Conservation (phyloP, 2,329 filamentous ascomycete species). For the Coleophoma crateriformis region DNA sequence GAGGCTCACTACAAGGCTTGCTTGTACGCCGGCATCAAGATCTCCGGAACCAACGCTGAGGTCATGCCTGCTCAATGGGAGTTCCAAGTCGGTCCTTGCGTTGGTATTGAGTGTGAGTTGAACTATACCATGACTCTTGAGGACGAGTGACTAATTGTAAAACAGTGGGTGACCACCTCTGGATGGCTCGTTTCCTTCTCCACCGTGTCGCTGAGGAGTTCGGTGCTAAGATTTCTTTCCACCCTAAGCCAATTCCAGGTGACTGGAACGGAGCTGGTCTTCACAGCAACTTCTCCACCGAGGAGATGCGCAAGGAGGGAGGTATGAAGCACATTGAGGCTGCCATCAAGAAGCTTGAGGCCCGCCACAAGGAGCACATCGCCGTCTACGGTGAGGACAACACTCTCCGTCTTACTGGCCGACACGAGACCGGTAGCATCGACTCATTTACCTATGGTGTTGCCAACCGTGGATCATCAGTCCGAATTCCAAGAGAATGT, state of each 20-base stretch:
- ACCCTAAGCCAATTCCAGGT: constrained; percentile 91
- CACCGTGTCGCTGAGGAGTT: constrained; percentile 94
- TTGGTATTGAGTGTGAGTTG: constrained; percentile 71
- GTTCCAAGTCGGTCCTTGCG: constrained; percentile 90
- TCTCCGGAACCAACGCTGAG: constrained; percentile 98
- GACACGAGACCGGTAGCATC: constrained; percentile 90
- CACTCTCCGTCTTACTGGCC: constrained; percentile 85
- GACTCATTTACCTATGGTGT: constrained; percentile 93
- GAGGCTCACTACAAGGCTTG: constrained; percentile 86
- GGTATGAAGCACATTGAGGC: constrained; percentile 94
- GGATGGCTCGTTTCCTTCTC: constrained; percentile 86
- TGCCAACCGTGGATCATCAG: constrained; percentile 90
- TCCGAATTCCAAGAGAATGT: constrained; percentile 83
- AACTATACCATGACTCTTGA: neutral
- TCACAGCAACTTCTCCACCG: constrained; percentile 89
- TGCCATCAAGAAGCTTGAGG: constrained; percentile 77
- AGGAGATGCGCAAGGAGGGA: constrained; percentile 82
- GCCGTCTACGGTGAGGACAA: constrained; percentile 95
- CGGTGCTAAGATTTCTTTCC: constrained; percentile 89
- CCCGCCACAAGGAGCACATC: constrained; percentile 77
- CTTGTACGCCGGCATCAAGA: constrained; percentile 84
- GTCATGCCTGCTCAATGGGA: constrained; percentile 99
- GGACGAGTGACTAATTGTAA: constrained; percentile 17
- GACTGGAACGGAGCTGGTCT: constrained; percentile 97
- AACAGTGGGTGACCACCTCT: constrained; percentile 89